These are phyloP conservation scores for Penicillium sp. DNA, from an alignment of 2,329 filamentous ascomycete species.

Conservation along the genomic window DNA sequence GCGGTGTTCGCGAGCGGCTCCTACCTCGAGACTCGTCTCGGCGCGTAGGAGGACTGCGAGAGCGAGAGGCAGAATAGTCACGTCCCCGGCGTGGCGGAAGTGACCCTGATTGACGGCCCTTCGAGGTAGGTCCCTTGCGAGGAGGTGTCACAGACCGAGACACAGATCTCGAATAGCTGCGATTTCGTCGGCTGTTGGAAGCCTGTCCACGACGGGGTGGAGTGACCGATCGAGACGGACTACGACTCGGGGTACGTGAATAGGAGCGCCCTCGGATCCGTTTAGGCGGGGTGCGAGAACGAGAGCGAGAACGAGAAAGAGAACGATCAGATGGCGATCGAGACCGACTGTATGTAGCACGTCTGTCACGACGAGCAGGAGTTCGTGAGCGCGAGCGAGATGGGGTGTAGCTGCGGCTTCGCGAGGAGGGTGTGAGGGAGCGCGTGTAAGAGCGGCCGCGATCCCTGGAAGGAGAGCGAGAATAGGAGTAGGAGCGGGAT, in stretches of 20 bases:
- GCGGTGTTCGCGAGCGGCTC: slow-evolving; percentile 28
- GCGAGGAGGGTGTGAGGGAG: slow-evolving; percentile 37
- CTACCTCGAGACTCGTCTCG: slow-evolving; percentile 27
- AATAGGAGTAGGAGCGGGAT: slow-evolving; percentile 46
- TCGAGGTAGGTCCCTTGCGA: slow-evolving; percentile 22
- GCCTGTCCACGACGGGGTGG: slow-evolving; percentile 33
- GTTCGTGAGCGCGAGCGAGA: slow-evolving; percentile 43
- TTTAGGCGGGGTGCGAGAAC: slow-evolving; percentile 36
- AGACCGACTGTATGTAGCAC: slow-evolving; percentile 41
- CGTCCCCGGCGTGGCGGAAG: slow-evolving; percentile 33
- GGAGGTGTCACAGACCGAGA: slow-evolving; percentile 34
- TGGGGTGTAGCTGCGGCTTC: slow-evolving; percentile 39
- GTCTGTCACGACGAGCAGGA: slow-evolving; percentile 36
- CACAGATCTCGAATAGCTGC: slow-evolving; percentile 38
- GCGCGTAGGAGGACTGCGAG: slow-evolving; percentile 26
- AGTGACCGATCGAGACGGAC: slow-evolving; percentile 38
- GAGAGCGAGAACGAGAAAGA: slow-evolving; percentile 13
- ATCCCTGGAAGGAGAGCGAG: slow-evolving; percentile 40
- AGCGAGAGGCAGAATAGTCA: slow-evolving; percentile 26
- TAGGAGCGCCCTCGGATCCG: slow-evolving; percentile 31
- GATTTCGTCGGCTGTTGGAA: slow-evolving; percentile 24
- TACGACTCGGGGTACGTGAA: slow-evolving; percentile 31
- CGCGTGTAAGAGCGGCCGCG: slow-evolving; percentile 39
- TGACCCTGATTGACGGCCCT: slow-evolving; percentile 28
- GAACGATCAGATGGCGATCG: slow-evolving; percentile 29